A percentile compares a stretch with the other conserved stretches of the same genome.
These are phyloP conservation scores for Metschnikowia santaceciliae DNA, from an alignment of 805 yeast species.

Conservation along the genomic window DNA sequence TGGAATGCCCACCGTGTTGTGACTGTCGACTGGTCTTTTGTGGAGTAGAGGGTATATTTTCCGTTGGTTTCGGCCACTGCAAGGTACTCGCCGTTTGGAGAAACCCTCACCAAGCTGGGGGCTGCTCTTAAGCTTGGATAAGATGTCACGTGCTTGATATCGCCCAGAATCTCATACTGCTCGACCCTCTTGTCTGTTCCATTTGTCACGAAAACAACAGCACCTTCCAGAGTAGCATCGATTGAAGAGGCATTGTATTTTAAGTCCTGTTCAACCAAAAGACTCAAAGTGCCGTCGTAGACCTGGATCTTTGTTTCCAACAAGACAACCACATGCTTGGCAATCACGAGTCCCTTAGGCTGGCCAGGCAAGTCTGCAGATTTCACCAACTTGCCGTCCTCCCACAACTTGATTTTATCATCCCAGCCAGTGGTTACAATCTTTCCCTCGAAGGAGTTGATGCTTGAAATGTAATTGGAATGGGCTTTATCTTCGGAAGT, in stretches of 20 bases:
- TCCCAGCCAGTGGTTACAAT: slow-evolving; percentile 81
- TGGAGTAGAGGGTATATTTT: slow-evolving; percentile 70
- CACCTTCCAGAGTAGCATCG: slow-evolving; percentile 20
- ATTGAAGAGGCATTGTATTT: slow-evolving; percentile 23
- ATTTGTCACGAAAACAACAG: slow-evolving; percentile 29
- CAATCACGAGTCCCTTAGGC: slow-evolving; percentile 32
- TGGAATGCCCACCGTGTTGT: slow-evolving; percentile 97
- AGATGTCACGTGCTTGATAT: slow-evolving; percentile 33
- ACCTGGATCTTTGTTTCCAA: slow-evolving; percentile 29
- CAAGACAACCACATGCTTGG: slow-evolving; percentile 25
- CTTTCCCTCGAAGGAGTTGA: slow-evolving; percentile 25
- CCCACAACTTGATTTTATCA: slow-evolving; percentile 55
- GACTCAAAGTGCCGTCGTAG: slow-evolving; percentile 13
- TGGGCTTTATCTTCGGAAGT: slow-evolving; percentile 43
- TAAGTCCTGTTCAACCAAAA: slow-evolving; percentile 18
- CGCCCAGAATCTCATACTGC: slow-evolving; percentile 29
- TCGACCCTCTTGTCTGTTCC: slow-evolving; percentile 28
- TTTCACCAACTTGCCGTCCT: slow-evolving; percentile 12
- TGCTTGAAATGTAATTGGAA: slow-evolving; percentile 61
- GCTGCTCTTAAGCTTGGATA: slow-evolving; percentile 50
- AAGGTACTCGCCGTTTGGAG: slow-evolving; percentile 62
- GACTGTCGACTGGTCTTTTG: slow-evolving; percentile 49
- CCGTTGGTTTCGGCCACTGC: slow-evolving; percentile 90
- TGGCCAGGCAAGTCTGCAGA: slow-evolving; percentile 23
- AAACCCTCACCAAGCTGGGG: slow-evolving; percentile 60